Evolutionary conservation across 129 eudicot species (phyloP), one percentile per base, ranked within the genome.

Genomic region (Flaveria bidentis): DNA sequence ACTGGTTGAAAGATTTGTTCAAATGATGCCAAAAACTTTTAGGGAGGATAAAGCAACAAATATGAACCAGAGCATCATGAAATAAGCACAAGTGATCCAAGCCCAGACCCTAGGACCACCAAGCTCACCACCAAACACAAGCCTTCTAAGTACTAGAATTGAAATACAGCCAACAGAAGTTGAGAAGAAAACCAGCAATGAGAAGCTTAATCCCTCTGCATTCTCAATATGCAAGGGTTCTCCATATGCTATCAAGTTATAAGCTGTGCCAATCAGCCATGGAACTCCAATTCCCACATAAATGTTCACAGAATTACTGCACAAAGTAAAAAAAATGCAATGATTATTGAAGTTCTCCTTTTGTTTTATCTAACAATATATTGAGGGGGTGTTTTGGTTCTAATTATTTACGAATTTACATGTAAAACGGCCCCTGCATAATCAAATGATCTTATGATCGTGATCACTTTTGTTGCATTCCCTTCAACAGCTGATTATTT

Each of bases 51-150:
- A 70, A 55, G 76, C 81, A 8, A 92, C 91, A 78, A 93, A 93
- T 71, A 93, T 85, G 66, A 93, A 73, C 97, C 98, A 93, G 12
- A 90, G 87, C 47, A 81, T 9, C 96, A 93, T 90, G 87, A 93
- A 87, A 79, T 83, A 93, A 0, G 64, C 82, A 13, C 83, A 79
- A 1, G 98, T 90, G 39, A 90, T 73, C 98, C 98, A 90, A 0
- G 98, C 98, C 97, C 97, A 90, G n/a, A 81, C 53, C 78, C 84
- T 79, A 0, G 98, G 98, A 28, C 98, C 98, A 18, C 97, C 98
- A 50, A 90, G 91, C 87, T 93, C 96, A 3, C 90, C 98, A 47
- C 97, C 97, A 47, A 93, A 74, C 17, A 78, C 86, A 14, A 93
- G 46, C 42, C 97, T 85, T 81, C 98, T 80, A 25, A 88, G 73